Base-by-base conservation (phyloP, 176 grass and related monocot genomes). In the Triticum timopheevii region DNA sequence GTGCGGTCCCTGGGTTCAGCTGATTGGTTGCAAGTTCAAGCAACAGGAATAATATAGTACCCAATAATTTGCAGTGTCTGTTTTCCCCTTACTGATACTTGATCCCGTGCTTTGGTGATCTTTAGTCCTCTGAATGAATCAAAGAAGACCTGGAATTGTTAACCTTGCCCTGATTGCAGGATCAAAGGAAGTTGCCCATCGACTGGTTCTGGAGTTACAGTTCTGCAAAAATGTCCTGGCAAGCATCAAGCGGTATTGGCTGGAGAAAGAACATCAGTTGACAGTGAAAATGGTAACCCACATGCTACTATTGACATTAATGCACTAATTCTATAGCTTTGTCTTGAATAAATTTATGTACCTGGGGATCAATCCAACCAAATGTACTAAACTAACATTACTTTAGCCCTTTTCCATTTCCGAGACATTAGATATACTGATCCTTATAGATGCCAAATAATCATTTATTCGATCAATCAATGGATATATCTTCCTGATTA, bases 141-240 rank as follows among this genome's bases (percentile, higher is more conserved):
- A 71, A 87, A 78, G 66, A 77, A 80, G 64, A 76, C 73, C 77
- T 24, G 39, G 10, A 56, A 78, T 81, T 13, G 49, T 85, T 72
- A 92, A 87, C 59, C 49, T 94, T 79, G 75, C 80, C 69, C 54
- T 84, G 82, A 88, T 90, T 77, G 90, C 85, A 65, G 90, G 54
- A 58, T 58, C 54, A 61, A 91, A 77, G 69, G 86, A 87, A 22
- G 81, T 84, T 71, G 86, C 89, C 83, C 77, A 78, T 79, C 31
- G 52, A 34, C 90, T 83, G 65, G 38, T 64, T 66, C 17, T 89
- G 34, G 62, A 86, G 83, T 86, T 95, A 80, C 50, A 86, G 38
- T 35, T 77, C 52, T 90, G 86, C 44, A 12, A 70, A 27, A 54
- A 80, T 54, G 58, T 38, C 52, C 82, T 74, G 19, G 28, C 44